A percentile compares a stretch with the other conserved stretches of the same genome.
Evolutionary conservation across 768 basidiomycete species (phyloP).

Genomic region (Scleroderma citrinum): DNA sequence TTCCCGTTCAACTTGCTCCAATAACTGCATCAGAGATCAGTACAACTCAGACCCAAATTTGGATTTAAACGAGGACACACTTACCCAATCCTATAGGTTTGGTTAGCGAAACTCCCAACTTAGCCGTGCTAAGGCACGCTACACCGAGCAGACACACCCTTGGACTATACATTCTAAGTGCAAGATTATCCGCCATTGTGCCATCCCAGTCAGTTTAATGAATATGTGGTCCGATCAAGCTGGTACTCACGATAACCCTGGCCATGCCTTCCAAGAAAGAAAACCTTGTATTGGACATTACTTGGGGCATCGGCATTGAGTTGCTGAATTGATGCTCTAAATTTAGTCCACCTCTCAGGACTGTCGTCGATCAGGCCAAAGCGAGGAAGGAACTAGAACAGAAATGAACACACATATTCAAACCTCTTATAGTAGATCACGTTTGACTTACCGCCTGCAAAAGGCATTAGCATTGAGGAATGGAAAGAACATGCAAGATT

Average conservation of each 20-base stretch:
- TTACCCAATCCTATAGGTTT: constrained; percentile 50
- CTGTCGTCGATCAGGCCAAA: constrained; percentile 56
- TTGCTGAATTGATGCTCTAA: constrained; percentile 35
- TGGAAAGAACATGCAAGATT: neutral
- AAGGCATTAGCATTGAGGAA: neutral
- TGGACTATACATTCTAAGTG: constrained; percentile 57
- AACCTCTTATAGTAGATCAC: neutral
- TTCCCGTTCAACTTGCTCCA: constrained; percentile 64
- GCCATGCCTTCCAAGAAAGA: constrained; percentile 66
- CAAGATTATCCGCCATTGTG: constrained; percentile 56
- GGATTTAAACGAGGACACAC: constrained; percentile 37
- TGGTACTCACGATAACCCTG: constrained; percentile 69
- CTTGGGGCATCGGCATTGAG: constrained; percentile 40
- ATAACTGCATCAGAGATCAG: constrained; percentile 34
- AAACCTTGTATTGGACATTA: constrained; percentile 50
- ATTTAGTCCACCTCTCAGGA: constrained; percentile 43
- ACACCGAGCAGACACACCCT: constrained; percentile 19
- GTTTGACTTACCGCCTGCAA: neutral
- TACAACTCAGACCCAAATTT: neutral
- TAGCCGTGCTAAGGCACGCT: too few species aligned
- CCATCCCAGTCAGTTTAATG: constrained; percentile 27
- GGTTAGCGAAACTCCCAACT: too few species aligned
- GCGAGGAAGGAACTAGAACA: constrained; percentile 42
- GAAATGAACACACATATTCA: neutral
- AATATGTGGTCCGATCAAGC: too few species aligned